Evolutionary conservation across 2,329 filamentous ascomycete genomes (phyloP), one percentile per base, ranked within the genome.

Genomic region (Cercospora janseana): DNA sequence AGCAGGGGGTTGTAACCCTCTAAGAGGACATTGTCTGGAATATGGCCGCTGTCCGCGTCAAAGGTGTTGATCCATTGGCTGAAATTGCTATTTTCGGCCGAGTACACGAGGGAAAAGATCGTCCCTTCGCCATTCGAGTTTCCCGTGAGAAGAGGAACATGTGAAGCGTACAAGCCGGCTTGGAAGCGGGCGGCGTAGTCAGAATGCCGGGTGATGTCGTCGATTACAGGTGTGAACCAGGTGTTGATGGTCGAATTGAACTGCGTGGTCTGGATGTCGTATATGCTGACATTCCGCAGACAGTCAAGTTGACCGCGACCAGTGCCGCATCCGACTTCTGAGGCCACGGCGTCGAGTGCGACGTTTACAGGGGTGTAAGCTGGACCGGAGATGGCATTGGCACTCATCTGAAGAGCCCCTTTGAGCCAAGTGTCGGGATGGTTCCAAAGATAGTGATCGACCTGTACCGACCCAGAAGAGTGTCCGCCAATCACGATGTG

Each of bases 41-140:
- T 67, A 28, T 71, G 64, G 2, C 66, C 69, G 37, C 66, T 64
- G 49, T 73, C 71, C 7, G 71, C 70, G 24, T 73, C 63, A 40
- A 73, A 74, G 1, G 70, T 71, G 9, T 70, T 67, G 61, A 76
- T 72, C 72, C 72, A 75, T 1, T 67, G 65, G 54, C 67, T 68
- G 52, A 69, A 70, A 41, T 70, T 65, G 21, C 65, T 61, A 45
- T 45, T 51, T n/a, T 44, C 28, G 18, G 48, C 38, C 18, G 40
- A 15, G 20, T 51, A 45, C 10, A 51, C 29, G 23, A 34, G 12
- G 9, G 28, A 29, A 31, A 51, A 51, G 29, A 51, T 27, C 4
- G 12, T 34, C 3, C 40, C 48, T 4, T 51, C 29, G 41, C 40
- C 23, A 43, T 10, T 6, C 10, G 48, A 45, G 24, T 45, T 51